phyloP scores from a whole-genome alignment of 192 early-diverging fungal genomes.

The Diversispora epigaea region DNA sequence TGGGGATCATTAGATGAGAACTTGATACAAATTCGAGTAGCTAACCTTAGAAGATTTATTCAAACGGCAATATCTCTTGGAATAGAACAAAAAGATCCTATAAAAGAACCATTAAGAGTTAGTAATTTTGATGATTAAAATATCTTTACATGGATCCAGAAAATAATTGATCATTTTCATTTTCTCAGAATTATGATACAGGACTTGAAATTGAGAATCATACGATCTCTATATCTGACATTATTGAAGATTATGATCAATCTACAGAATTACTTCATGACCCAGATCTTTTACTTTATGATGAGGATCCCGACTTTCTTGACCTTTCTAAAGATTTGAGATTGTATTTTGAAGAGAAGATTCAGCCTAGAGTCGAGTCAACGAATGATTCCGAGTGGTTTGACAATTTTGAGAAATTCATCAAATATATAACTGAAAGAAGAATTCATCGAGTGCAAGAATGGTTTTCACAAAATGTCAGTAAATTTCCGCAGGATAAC shows the following conservation, averaged over 20 bases:
- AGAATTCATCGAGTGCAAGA: conserved; percentile 16
- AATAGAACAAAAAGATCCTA: conserved; percentile 12
- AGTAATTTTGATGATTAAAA: too few relatives aligned
- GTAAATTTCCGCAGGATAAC: conserved; percentile 27
- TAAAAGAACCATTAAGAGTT: conserved; percentile 12
- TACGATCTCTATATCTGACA: neutral
- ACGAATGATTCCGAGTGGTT: conserved; percentile 26
- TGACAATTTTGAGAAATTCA: neutral
- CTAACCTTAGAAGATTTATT: conserved; percentile 8
- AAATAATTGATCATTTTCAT: neutral
- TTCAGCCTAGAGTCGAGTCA: neutral
- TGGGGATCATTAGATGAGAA: conserved; percentile 9
- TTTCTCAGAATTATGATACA: conserved; percentile 12
- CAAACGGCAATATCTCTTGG: neutral
- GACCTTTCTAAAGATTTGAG: conserved; percentile 20
- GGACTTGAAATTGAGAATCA: neutral
- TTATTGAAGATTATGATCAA: conserved; percentile 5
- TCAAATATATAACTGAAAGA: conserved; percentile 24
- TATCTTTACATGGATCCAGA: neutral
- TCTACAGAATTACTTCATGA: neutral
- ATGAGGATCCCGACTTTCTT: neutral
- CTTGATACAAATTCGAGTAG: conserved; percentile 4
- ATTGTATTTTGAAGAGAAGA: conserved; percentile 22
- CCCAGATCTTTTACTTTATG: neutral
- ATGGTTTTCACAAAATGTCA: conserved; percentile 27